Evolutionary conservation across 148 eudicot species (phyloP), one percentile per base, ranked within the genome.

Genomic region (Rhododendron ovatum): DNA sequence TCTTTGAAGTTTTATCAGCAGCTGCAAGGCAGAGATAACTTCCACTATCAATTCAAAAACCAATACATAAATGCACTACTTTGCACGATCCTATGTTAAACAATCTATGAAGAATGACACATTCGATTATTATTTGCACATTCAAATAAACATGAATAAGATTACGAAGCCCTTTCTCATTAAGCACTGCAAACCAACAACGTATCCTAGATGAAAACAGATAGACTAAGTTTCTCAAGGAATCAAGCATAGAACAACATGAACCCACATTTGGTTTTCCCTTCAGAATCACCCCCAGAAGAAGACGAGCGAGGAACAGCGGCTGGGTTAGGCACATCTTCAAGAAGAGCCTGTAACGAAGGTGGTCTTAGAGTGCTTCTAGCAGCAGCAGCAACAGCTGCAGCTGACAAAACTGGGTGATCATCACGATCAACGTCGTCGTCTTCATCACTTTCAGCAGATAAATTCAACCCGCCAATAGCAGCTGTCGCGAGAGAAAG

Each of bases 211-310:
- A 53, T 75, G 18, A 53, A 59, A 20, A 74, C 80, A 75, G 41
- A 53, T 24, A 37, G 47, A 39, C 6, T 15, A 41, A 80, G 41
- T 43, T 30, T 45, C 9, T 37, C 41, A 47, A 33, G 39, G 39
- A 33, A 71, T 5, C 41, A 71, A 76, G n/a, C 22, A 63, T 37
- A 22, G 22, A 86, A 78, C 17, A 55, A 57, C 41, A 84, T 86
- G 78, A 88, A 87, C 97, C 88, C 87, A 97, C 99, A 95, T 93
- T 93, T 95, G 92, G 94, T 95, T 90, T 92, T 97, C 86, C 96
- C 98, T 88, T 97, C 99, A 86, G 99, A 95, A 90, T 97, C 99
- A 86, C 96, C 98, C 10, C 96, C 99, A 85, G 98, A 95, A 77
- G 99, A 97, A 84, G 91, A 90, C 83, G 93, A 83, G 75, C 87